Evolutionary conservation across 2,329 filamentous ascomycete genomes (phyloP), one percentile per base, ranked within the genome.

Genomic region (Scleromitrula shiraiana): DNA sequence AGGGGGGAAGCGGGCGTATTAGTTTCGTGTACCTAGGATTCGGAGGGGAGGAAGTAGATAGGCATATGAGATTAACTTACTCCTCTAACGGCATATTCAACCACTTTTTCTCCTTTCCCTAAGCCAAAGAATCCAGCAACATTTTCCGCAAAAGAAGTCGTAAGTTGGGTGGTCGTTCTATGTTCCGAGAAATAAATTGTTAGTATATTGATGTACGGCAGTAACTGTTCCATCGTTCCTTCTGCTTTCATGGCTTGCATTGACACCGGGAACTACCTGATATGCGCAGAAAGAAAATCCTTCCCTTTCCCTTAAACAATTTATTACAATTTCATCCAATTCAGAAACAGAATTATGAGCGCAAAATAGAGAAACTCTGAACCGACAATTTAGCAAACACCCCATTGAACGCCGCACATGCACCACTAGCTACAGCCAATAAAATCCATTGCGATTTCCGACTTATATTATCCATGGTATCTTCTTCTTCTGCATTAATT

Each of bases 341-440:
- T n/a, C n/a, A n/a, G n/a, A n/a, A n/a, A n/a, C n/a, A n/a, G n/a
- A n/a, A n/a, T n/a, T n/a, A n/a, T n/a, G n/a, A n/a, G n/a, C n/a
- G n/a, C n/a, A n/a, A n/a, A 46, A 17, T 19, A 50, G 23, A 23
- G 41, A 37, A 14, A 17, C n/a, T n/a, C n/a, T 27, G 22, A 24
- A 72, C 78, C 60, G 68, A 87, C 83, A 93, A 70, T 67, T 91
- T 93, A 0, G 87, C 87, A 70, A 91, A 64, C 3, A 63, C 62
- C 50, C 86, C 86, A 59, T 93, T 93, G 57, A 86, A 82, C 19
- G 86, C 85, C 26, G 87, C 87, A 60, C 85, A 90, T 45, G 77
- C 80, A 53, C 87, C 87, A 61, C 83, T 88, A 41, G 82, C 78
- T 35, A 90, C 64, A 35, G 87, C 84, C 53, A 85, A 75, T 42